phyloP scores from a whole-genome alignment of 331 rosid genomes.

The Quercus phellos region DNA sequence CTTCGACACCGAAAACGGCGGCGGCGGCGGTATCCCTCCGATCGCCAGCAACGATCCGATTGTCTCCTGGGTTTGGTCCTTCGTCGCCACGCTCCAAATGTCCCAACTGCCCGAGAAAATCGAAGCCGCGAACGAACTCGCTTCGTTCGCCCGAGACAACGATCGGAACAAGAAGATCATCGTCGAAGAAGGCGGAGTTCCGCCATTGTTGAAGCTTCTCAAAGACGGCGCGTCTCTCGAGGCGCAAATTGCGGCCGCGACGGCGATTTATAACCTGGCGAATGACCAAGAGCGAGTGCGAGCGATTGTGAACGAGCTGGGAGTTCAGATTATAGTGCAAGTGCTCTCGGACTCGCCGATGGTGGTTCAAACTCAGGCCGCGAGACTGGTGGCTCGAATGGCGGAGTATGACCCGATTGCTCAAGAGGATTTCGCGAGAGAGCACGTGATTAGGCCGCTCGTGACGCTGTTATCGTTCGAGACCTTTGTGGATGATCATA shows the following conservation, averaged over 20 bases:
- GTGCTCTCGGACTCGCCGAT: conserved; percentile 40
- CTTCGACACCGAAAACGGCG: conserved; percentile 29
- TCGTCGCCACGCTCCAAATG: conserved; percentile 46
- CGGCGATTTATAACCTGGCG: conserved; percentile 33
- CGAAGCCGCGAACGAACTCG: conserved; percentile 48
- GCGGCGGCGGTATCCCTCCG: conserved; percentile 38
- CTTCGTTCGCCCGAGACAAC: conserved; percentile 37
- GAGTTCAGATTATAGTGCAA: conserved; percentile 43
- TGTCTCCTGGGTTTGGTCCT: conserved; percentile 56
- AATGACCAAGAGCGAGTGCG: conserved; percentile 40
- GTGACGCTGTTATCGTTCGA: conserved; percentile 46
- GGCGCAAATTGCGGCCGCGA: conserved; percentile 41
- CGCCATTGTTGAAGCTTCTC: conserved; percentile 48
- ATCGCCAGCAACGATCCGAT: conserved; percentile 63
- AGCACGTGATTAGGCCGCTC: conserved; percentile 49
- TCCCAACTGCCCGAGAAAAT: conserved; percentile 40
- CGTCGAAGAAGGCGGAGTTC: conserved; percentile 43
- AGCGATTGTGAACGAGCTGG: conserved; percentile 36
- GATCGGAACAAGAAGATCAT: conserved; percentile 52
- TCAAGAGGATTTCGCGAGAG: conserved; percentile 50
- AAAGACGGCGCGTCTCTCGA: conserved; percentile 30
- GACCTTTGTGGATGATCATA: conserved; percentile 28
- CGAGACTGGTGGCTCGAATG: conserved; percentile 48
- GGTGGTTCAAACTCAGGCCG: conserved; percentile 37
- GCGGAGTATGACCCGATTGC: conserved; percentile 45